Percentiles rank a stretch among this genome's conserved stretches.
Conservation (phyloP, 768 basidiomycete species). For the Amanita pseudoporphyria region DNA sequence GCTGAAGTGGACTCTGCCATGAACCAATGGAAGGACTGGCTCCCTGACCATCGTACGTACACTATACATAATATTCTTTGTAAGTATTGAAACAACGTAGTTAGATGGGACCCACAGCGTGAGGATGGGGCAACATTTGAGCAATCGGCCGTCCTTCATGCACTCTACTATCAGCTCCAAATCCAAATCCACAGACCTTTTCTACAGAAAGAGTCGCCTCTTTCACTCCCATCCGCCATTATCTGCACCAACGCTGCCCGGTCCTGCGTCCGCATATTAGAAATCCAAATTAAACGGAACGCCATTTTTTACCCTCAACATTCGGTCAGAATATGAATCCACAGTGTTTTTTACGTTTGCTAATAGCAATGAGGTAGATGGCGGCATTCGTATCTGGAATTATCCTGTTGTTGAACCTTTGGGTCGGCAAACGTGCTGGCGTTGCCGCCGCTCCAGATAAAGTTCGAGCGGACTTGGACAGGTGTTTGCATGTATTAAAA, state of each 20-base stretch:
- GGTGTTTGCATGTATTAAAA: constrained; percentile 38
- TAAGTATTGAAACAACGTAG: constrained; percentile 12
- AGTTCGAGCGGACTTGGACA: constrained; percentile 42
- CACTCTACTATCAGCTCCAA: constrained; percentile 38
- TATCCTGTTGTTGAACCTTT: constrained; percentile 48
- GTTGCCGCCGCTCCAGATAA: constrained; percentile 26
- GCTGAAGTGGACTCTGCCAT: constrained; percentile 55
- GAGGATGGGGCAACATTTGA: constrained; percentile 28
- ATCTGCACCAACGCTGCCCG: constrained; percentile 69
- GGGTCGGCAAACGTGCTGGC: constrained; percentile 36
- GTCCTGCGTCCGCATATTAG: constrained; percentile 59
- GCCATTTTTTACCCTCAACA: constrained; percentile 21
- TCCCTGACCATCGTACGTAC: constrained; percentile 46
- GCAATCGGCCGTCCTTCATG: constrained; percentile 42
- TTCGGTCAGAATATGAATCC: constrained; percentile 17
- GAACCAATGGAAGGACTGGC: constrained; percentile 48
- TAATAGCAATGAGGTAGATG: constrained; percentile 15
- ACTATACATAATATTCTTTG: background rate
- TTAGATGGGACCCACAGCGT: constrained; percentile 29
- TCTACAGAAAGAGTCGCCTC: constrained; percentile 31
- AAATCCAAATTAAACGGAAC: constrained; percentile 34
- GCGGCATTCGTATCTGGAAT: constrained; percentile 30
- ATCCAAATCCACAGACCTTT: constrained; percentile 69
- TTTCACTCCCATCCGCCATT: constrained; percentile 48
- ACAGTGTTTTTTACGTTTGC: background rate